phyloP scores from a whole-genome alignment of 305 asterid species.

The Fraxinus angustifolia region DNA sequence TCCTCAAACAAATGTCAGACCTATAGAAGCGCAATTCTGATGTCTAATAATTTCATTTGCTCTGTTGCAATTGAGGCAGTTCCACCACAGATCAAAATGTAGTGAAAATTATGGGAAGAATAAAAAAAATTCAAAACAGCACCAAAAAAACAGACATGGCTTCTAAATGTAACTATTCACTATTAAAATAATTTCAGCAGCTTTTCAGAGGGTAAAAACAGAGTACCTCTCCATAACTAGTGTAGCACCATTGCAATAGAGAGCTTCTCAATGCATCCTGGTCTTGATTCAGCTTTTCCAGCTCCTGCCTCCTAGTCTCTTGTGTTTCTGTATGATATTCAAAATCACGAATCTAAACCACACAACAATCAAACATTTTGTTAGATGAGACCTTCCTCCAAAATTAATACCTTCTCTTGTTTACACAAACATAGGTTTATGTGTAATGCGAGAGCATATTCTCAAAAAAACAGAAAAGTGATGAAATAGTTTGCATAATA shows the following conservation, averaged over 20 bases:
- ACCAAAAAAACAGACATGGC: neutral
- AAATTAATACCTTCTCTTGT: conserved; percentile 11
- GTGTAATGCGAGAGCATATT: conserved; percentile 14
- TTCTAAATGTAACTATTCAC: neutral
- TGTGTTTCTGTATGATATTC: conserved; percentile 80
- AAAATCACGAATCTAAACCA: conserved; percentile 71
- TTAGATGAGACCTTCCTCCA: conserved; percentile 22
- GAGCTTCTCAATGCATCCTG: conserved; percentile 77
- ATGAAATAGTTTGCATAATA: conserved; percentile 11
- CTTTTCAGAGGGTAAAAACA: conserved; percentile 8
- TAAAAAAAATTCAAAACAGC: neutral
- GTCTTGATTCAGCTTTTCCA: conserved; percentile 75
- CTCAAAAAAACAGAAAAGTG: neutral
- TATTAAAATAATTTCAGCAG: conserved; percentile 6
- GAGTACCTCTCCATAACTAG: conserved; percentile 89
- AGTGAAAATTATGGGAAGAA: neutral
- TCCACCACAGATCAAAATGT: neutral
- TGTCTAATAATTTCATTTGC: neutral
- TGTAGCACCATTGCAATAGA: conserved; percentile 83
- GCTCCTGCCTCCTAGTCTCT: conserved; percentile 76
- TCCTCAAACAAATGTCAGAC: neutral
- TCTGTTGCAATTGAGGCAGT: neutral
- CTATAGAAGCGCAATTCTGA: neutral
- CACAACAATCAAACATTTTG: conserved; percentile 24
- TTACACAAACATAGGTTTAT: neutral